Base-by-base conservation (phyloP, 2,329 filamentous ascomycete genomes). In the Thermothelomyces thermophilus region DNA sequence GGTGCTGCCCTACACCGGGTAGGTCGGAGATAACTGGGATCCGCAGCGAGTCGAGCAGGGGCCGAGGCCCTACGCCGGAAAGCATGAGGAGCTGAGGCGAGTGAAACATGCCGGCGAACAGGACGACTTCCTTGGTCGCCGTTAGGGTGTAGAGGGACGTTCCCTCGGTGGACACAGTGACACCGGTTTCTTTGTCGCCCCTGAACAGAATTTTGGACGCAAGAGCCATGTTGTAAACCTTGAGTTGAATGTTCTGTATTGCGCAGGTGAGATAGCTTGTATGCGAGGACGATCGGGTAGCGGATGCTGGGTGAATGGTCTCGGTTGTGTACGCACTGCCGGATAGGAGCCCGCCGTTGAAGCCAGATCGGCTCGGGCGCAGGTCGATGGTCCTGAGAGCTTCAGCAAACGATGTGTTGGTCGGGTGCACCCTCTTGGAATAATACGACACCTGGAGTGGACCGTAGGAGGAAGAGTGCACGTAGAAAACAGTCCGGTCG, bases 61-160 rank as follows among this genome's bases (percentile, higher is more conserved):
- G 60, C 1, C 59, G 61, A 0, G 72, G 68, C 0, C 75, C 74
- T 26, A 79, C 64, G 5, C 76, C 75, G 33, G 72, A 75, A 0
- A 77, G 65, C 60, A 75, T 73, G 5, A 79, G 70, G 4, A 79
- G 65, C 51, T 76, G 72, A 0, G 75, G 75, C 3, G 70, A 69
- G 60, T 76, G 74, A 58, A 76, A 73, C 2, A 69, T 63, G 8
- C 76, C 75, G 1, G 69, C 73, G 0, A 70, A 68, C n/a, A 78
- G 51, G 35, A 78, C 76, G 14, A 79, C 69, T 53, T 79, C 75
- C 24, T 65, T 64, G 1, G 52, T 17, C 22, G 40, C 35, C 35
- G 17, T 20, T 6, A 37, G 19, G 5, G 35, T 37, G 17, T 37
- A 37, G 17, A 10, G 35, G 9, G n/a, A n/a, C 17, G 17, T 11